Evolutionary conservation across 495 filamentous ascomycete species (phyloP).

Genomic region (Beverwykella pulmonaria): DNA sequence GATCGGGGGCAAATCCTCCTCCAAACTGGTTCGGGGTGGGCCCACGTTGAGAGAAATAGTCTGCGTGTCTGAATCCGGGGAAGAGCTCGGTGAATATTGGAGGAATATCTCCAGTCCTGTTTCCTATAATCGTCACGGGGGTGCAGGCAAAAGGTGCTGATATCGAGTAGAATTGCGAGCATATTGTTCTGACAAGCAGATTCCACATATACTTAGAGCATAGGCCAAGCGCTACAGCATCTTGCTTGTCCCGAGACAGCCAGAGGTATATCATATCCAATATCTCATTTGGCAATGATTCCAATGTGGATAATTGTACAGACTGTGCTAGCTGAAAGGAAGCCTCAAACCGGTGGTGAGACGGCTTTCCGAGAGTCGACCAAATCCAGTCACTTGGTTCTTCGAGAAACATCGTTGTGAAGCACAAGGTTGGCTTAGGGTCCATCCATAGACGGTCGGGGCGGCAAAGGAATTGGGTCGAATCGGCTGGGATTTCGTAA

Average conservation of each 20-base stretch:
- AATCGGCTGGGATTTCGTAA: too few relatives aligned
- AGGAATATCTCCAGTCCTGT: neutral
- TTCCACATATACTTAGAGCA: conserved; percentile 1
- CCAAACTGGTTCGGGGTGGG: neutral
- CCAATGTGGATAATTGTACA: neutral
- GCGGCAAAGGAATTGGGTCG: too few relatives aligned
- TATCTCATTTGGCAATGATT: neutral
- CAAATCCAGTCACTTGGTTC: neutral
- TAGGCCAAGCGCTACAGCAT: neutral
- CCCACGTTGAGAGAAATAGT: neutral
- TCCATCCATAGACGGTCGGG: too few relatives aligned
- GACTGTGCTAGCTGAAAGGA: neutral
- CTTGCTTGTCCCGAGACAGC: neutral
- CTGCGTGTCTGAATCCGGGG: neutral
- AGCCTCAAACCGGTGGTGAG: neutral
- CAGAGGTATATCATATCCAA: neutral
- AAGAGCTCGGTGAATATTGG: neutral
- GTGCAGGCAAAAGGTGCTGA: neutral
- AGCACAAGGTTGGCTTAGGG: too few relatives aligned
- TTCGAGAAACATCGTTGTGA: neutral
- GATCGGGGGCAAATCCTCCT: too few relatives aligned
- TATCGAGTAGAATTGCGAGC: neutral
- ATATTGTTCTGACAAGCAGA: neutral
- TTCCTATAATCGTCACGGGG: neutral
- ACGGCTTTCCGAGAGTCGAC: neutral